Conservation (phyloP, 805 yeast genomes). For the Wickerhamiella hasegawae region DNA sequence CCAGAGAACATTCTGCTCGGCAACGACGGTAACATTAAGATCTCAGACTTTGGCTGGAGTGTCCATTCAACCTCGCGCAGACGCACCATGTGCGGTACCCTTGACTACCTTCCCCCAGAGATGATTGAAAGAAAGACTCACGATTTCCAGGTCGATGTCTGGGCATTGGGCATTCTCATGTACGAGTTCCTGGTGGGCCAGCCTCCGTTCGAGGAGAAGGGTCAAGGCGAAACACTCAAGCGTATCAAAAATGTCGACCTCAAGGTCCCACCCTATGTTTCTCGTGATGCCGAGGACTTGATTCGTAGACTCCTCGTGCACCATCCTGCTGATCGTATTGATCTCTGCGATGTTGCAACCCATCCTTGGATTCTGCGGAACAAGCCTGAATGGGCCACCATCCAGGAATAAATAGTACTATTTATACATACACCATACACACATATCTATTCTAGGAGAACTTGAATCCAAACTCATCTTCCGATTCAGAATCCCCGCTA, state of each 20-base stretch:
- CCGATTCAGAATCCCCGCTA: conserved; percentile 2
- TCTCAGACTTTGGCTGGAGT: conserved; percentile 96
- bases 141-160: conserved; percentile 64
- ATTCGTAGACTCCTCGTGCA: conserved; percentile 46
- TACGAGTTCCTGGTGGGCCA: conserved; percentile 76
- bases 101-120: conserved; percentile 91
- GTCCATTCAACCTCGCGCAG: conserved; percentile 50
- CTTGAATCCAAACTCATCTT: conserved; percentile 15
- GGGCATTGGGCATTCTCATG: conserved; percentile 83
- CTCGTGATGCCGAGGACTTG: conserved; percentile 62
- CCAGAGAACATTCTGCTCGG: conserved; percentile 84
- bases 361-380: conserved; percentile 80
- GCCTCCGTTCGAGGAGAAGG: conserved; percentile 84
- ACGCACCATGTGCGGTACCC: conserved; percentile 83
- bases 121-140: conserved; percentile 75
- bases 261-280: conserved; percentile 52
- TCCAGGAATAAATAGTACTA: background rate
- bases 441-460: conserved; percentile 9
- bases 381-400: conserved; percentile 46
- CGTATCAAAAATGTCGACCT: conserved; percentile 68
- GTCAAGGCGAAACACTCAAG: conserved; percentile 54
- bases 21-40: conserved; percentile 57
- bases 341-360: conserved; percentile 39
- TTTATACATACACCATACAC: conserved; percentile 1
- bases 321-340: conserved; percentile 50